Evolutionary conservation across 2,329 filamentous ascomycete species (phyloP).

Genomic region (Byssothecium circinans): DNA sequence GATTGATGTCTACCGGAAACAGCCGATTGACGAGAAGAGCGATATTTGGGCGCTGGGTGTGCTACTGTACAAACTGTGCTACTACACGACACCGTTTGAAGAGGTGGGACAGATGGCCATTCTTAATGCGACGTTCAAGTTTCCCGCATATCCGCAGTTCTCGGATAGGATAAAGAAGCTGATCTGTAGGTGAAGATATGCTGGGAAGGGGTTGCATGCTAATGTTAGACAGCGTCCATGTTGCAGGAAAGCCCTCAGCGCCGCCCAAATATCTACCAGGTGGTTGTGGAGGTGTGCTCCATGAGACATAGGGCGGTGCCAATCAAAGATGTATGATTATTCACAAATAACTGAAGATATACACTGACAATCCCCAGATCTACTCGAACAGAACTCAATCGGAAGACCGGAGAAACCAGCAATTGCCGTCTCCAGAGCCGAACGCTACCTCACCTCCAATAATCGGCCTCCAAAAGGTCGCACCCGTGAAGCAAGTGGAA

Average conservation of each 20-base stretch:
- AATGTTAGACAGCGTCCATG: conserved; percentile 71
- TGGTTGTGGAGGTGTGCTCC: conserved; percentile 79
- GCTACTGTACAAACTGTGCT: conserved; percentile 95
- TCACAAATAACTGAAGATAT: neutral
- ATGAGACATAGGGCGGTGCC: conserved; percentile 88
- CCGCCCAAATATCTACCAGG: conserved; percentile 92
- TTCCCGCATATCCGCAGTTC: conserved; percentile 83
- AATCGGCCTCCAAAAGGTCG: conserved; percentile 79
- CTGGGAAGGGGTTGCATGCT: conserved; percentile 11
- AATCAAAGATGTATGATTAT: conserved; percentile 73
- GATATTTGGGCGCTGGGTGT: conserved; percentile 98
- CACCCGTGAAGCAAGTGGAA: conserved; percentile 70
- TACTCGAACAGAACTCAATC: conserved; percentile 61
- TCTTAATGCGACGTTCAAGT: conserved; percentile 91
- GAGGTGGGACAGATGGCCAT: conserved; percentile 97
- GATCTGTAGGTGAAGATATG: conserved; percentile 69
- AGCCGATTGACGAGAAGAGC: conserved; percentile 96
- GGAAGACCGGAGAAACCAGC: conserved; percentile 63
- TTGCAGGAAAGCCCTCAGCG: conserved; percentile 77
- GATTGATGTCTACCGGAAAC: conserved; percentile 96
- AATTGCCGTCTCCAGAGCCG: conserved; percentile 59
- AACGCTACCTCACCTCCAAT: conserved; percentile 59
- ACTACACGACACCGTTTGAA: conserved; percentile 98
- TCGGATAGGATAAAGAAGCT: conserved; percentile 86
- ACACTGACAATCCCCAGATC: conserved; percentile 45